These are phyloP conservation scores for Sarocladium oryzae DNA, from an alignment of 2,329 filamentous ascomycete species.

Conservation along the genomic window DNA sequence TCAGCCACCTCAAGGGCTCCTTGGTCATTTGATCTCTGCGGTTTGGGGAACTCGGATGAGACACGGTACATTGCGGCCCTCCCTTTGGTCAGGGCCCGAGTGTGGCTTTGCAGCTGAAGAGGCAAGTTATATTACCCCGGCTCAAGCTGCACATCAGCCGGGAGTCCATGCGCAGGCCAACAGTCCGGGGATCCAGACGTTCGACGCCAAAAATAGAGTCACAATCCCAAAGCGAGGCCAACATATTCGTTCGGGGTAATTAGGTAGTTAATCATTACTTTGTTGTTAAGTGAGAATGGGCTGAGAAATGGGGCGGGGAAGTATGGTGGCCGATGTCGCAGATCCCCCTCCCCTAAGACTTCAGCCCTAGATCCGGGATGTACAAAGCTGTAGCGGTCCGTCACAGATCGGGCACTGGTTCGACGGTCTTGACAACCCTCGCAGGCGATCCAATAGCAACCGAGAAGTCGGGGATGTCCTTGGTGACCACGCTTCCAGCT, in stretches of 20 bases:
- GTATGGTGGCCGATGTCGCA: neutral
- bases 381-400: neutral
- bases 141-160: neutral
- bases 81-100: neutral
- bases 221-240: neutral
- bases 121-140: constrained; percentile 4
- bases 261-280: too few relatives aligned
- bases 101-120: constrained; percentile 5
- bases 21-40: neutral
- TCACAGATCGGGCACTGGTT: constrained; percentile 26
- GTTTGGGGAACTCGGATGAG: neutral
- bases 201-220: neutral
- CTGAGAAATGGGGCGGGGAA: too few relatives aligned
- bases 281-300: too few relatives aligned
- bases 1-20: neutral
- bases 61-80: constrained; percentile 4
- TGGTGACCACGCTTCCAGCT: constrained; percentile 44
- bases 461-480: constrained; percentile 39
- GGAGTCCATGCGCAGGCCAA: neutral
- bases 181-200: neutral
- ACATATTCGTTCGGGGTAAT: neutral
- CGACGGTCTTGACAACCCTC: constrained; percentile 40
- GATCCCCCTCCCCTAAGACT: neutral
- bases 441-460: constrained; percentile 44
- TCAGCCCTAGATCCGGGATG: neutral